Conservation (phyloP, 2,329 filamentous ascomycete genomes). For the Cercospora sp. region DNA sequence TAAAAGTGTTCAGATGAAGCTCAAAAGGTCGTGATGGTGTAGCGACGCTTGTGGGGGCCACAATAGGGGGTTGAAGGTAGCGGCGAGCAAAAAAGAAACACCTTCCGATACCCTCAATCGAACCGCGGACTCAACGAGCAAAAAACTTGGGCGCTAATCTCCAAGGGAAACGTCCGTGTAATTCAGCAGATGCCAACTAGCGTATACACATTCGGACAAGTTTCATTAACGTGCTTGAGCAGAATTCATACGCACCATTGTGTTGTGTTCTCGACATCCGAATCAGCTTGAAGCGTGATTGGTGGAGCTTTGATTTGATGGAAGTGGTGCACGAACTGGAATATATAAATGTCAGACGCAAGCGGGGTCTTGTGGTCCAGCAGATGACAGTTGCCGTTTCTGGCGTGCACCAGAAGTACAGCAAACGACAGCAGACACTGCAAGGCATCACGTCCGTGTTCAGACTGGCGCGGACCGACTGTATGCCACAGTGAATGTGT, state of each 20-base stretch:
- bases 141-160: background rate
- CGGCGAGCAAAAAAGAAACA: background rate
- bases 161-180: background rate
- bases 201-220: background rate
- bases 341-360: background rate
- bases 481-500: background rate
- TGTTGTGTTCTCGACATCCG: background rate
- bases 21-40: background rate
- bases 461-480: background rate
- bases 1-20: background rate
- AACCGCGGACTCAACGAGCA: background rate
- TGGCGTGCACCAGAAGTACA: no score
- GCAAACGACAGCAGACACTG: no score
- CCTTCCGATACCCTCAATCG: background rate
- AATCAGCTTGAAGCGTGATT: background rate
- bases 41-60: background rate
- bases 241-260: background rate
- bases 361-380: background rate
- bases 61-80: background rate
- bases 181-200: conserved; percentile 3
- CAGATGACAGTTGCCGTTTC: background rate
- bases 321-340: background rate
- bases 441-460: background rate
- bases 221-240: background rate
- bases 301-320: background rate